phyloP scores from a whole-genome alignment of 352 stramenopile genomes.

The Globisporangium alternatum region DNA sequence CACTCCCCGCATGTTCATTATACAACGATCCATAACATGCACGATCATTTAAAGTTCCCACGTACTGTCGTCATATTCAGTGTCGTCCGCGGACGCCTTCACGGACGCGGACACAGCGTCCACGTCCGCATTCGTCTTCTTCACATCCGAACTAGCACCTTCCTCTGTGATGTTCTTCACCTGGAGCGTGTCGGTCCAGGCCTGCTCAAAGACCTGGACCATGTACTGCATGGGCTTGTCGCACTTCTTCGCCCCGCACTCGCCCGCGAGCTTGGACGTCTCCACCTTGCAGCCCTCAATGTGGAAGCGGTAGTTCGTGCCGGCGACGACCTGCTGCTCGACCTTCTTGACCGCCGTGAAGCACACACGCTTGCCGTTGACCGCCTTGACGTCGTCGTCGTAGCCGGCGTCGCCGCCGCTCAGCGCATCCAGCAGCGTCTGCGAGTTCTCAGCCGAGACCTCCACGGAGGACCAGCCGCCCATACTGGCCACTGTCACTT shows the following conservation, averaged over 20 bases:
- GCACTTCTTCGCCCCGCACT: conserved; percentile 31
- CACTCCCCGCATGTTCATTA: background rate
- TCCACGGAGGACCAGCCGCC: conserved; percentile 2
- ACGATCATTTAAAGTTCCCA: conserved; percentile 10
- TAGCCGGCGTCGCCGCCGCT: conserved; percentile 18
- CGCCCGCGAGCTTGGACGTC: conserved; percentile 32
- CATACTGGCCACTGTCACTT: background rate
- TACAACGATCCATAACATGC: background rate
- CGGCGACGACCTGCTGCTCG: conserved; percentile 54
- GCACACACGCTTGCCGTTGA: conserved; percentile 41
- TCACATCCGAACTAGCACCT: background rate
- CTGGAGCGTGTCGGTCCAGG: conserved; percentile 62
- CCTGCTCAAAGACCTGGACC: conserved; percentile 59
- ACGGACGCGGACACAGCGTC: background rate
- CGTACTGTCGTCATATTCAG: conserved; percentile 16
- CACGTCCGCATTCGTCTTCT: background rate
- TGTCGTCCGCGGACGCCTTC: background rate
- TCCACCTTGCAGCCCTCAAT: conserved; percentile 51
- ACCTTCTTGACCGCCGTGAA: conserved; percentile 27
- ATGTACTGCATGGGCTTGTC: conserved; percentile 33
- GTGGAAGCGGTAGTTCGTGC: conserved; percentile 75
- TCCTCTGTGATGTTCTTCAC: conserved; percentile 40
- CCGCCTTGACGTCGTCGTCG: conserved; percentile 11
- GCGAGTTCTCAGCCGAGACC: conserved; percentile 1
- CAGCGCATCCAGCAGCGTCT: conserved; percentile 14